Evolutionary conservation across 2,329 filamentous ascomycete species (phyloP).

Genomic region (Didymella lethalis): DNA sequence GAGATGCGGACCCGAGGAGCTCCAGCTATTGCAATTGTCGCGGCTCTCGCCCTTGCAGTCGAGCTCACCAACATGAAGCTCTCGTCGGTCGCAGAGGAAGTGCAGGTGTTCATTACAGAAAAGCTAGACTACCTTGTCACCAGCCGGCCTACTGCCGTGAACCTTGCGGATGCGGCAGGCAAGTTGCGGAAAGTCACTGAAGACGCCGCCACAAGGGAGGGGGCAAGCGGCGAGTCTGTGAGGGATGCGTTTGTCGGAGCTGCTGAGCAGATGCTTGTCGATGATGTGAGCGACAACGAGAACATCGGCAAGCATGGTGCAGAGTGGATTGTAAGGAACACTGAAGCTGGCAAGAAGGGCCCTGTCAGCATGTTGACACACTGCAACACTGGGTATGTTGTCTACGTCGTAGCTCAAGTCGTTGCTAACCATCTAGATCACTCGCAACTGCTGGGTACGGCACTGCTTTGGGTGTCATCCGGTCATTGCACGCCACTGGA

Average conservation of each 20-base stretch:
- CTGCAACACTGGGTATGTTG: conserved; percentile 86
- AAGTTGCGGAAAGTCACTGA: conserved; percentile 75
- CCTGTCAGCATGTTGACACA: conserved; percentile 89
- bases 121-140: conserved; percentile 87
- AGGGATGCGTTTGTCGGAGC: conserved; percentile 75
- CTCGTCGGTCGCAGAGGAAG: conserved; percentile 65
- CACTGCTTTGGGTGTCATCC: conserved; percentile 92
- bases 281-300: conserved; percentile 87
- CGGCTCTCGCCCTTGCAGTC: conserved; percentile 84
- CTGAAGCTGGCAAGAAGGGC: conserved; percentile 58
- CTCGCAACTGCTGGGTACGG: conserved; percentile 98
- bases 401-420: not conserved
- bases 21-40: conserved; percentile 98
- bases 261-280: conserved; percentile 84
- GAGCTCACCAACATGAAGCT: conserved; percentile 72
- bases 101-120: conserved; percentile 72
- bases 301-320: conserved; percentile 85
- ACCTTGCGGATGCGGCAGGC: conserved; percentile 86
- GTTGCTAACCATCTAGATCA: conserved; percentile 63
- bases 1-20: conserved; percentile 83
- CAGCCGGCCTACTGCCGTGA: conserved; percentile 92
- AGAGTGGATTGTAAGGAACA: conserved; percentile 76
- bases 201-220: conserved; percentile 54
- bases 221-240: conserved; percentile 62
- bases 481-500: conserved; percentile 73